Base-by-base conservation (phyloP, 148 eudicot species). In the Silene uniflora region DNA sequence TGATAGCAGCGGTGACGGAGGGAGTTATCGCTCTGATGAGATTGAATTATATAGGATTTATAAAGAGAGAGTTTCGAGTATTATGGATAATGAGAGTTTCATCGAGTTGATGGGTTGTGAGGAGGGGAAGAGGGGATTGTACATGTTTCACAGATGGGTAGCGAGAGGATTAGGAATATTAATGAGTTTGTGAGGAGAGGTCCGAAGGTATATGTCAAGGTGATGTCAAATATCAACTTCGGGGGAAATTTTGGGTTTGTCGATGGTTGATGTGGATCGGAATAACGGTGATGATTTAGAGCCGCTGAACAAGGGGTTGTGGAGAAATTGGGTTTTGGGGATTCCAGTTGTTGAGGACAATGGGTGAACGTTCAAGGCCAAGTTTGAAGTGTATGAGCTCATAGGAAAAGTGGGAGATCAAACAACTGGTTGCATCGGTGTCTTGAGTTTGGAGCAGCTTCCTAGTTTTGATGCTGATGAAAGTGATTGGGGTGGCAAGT, bases 231-330 rank as follows among this genome's bases (percentile, higher is more conserved):
- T 29, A 29, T 91, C 98, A 0, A 58, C 87, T 54, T 88, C 88
- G 10, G 90, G 90, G 10, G 84, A 86, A 72, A 89, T 91, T 75
- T 70, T 90, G 83, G 86, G 91, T 79, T 82, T 93, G n/a, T 88
- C 97, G 0, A 89, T 93, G 90, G 80, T 87, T 73, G 97, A 91
- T 76, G 98, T 94, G 42, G 98, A 91, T 87, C 98, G 91, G 71
- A 79, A 90, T 69, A 86, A 82, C 0, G 98, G 98, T n/a, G 78
- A 80, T 68, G 96, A 91, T 84, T 59, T 94, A 73, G 81, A 88
- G 59, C 96, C 97, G 0, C 35, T 88, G 87, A 94, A 88, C 79
- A 88, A 81, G 77, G 81, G 80, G n/a, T 77, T 87, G 86, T 5
- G 76, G 78, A 7, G 46, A 47, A 23, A 86, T 73, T 46, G 86